Percentiles rank a stretch among this genome's conserved stretches.
These are phyloP conservation scores for Fonsecaea pugnacius DNA, from an alignment of 2,329 filamentous ascomycete species.

Conservation along the genomic window DNA sequence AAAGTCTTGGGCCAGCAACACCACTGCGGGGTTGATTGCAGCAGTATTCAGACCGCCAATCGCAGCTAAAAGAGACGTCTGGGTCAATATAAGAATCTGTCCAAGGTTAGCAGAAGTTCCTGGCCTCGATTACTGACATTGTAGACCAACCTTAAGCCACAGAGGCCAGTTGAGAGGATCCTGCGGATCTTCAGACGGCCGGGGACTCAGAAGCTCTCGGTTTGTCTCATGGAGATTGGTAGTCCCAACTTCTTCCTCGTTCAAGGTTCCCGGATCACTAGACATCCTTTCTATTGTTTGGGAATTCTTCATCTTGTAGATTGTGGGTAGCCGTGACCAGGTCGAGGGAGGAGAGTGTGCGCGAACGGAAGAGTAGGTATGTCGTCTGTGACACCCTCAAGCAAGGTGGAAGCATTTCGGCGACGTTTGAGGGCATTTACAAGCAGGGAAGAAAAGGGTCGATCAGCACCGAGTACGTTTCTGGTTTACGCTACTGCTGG, in stretches of 20 bases:
- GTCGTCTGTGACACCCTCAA: background rate
- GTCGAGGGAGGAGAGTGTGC: background rate
- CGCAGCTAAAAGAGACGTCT: constrained; percentile 39
- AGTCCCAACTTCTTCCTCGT: constrained; percentile 11
- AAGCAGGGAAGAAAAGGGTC: background rate
- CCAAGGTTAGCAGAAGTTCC: constrained; percentile 11
- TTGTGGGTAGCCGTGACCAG: background rate
- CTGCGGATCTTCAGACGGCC: constrained; percentile 33
- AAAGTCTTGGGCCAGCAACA: constrained; percentile 30
- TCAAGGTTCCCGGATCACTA: constrained; percentile 3
- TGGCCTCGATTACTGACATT: constrained; percentile 39
- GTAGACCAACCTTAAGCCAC: constrained; percentile 34
- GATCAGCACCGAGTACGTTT: constrained; percentile 12
- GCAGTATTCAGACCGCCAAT: constrained; percentile 34
- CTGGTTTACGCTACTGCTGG: background rate
- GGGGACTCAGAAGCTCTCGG: constrained; percentile 12
- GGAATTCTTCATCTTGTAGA: background rate
- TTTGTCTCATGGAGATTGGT: background rate
- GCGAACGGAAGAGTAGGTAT: constrained; percentile 2
- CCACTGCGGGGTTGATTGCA: constrained; percentile 35
- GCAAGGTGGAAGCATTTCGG: constrained; percentile 5
- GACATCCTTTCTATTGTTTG: constrained; percentile 1
- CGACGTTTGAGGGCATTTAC: constrained; percentile 1
- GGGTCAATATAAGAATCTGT: constrained; percentile 36
- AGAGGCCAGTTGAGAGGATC: constrained; percentile 39